A percentile compares a stretch with the other conserved stretches of the same genome.
These are phyloP conservation scores for Periglandula ipomoeae DNA, from an alignment of 2,329 filamentous ascomycete genomes.

Conservation along the genomic window DNA sequence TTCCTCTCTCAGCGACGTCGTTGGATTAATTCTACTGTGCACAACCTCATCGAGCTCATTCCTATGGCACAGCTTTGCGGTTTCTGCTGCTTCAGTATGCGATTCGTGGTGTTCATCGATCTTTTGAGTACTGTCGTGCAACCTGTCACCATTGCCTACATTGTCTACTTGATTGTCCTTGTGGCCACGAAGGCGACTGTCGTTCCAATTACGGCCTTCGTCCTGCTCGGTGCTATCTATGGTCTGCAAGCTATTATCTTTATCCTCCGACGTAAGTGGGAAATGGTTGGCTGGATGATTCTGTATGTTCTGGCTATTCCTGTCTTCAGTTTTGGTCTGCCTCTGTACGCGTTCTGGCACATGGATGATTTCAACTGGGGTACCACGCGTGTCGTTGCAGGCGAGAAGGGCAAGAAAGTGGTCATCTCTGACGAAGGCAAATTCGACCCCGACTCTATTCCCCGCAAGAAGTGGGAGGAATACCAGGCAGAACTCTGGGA, in stretches of 20 bases:
- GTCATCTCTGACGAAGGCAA: conserved; percentile 96
- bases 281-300: conserved; percentile 99
- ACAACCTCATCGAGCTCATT: conserved; percentile 94
- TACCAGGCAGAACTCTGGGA: conserved; percentile 99
- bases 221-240: conserved; percentile 90
- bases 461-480: conserved; percentile 98
- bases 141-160: conserved; percentile 83
- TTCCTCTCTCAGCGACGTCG: conserved; percentile 97
- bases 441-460: conserved; percentile 87
- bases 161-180: conserved; percentile 78
- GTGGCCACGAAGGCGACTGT: conserved; percentile 51
- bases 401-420: conserved; percentile 85
- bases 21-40: conserved; percentile 99
- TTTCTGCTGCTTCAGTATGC: conserved; percentile 99
- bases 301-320: conserved; percentile 88
- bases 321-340: conserved; percentile 82
- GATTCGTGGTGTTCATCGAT: conserved; percentile 93
- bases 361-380: conserved; percentile 99
- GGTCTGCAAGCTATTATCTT: conserved; percentile 96
- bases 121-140: conserved; percentile 85
- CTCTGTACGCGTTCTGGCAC: conserved; percentile 95
- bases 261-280: conserved; percentile 93
- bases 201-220: conserved; percentile 77
- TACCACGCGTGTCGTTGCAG: conserved; percentile 94
- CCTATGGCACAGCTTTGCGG: conserved; percentile 90